Evolutionary conservation across 352 stramenopile genomes (phyloP).

Genomic region (Thraustochytrium striatum): DNA sequence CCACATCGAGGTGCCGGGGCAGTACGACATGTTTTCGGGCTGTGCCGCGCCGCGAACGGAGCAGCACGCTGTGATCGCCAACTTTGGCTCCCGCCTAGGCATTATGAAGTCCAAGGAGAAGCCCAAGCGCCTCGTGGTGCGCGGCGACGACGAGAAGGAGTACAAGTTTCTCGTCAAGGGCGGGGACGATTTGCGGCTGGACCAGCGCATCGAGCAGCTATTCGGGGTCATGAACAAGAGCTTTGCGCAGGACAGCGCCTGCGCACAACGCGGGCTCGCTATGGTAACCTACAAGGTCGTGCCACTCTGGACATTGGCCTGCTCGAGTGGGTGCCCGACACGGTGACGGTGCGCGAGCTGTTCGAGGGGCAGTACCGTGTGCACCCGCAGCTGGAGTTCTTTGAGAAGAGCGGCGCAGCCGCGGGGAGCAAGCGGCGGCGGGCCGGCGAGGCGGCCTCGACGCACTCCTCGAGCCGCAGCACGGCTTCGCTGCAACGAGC

Average conservation of each 20-base stretch:
- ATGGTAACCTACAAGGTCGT: slow-evolving; percentile 96
- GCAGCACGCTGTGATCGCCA: slow-evolving; percentile 62
- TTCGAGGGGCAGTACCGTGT: slow-evolving; percentile 63
- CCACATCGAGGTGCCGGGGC: slow-evolving; percentile 68
- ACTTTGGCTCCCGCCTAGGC: slow-evolving; percentile 67
- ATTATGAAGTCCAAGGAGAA: slow-evolving; percentile 75
- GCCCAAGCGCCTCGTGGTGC: slow-evolving; percentile 71
- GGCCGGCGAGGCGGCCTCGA: too few species aligned
- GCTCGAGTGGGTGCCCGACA: slow-evolving; percentile 90
- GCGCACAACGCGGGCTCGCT: slow-evolving; percentile 67
- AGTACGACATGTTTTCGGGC: slow-evolving; percentile 64
- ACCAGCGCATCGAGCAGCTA: slow-evolving; percentile 83
- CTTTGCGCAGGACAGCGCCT: slow-evolving; percentile 66
- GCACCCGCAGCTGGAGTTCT: slow-evolving; percentile 18
- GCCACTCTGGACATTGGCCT: slow-evolving; percentile 91
- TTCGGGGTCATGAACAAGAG: slow-evolving; percentile 85
- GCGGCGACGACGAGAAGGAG: slow-evolving; percentile 70
- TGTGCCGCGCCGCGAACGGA: not conserved
- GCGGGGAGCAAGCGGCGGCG: too few species aligned
- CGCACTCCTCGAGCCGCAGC: too few species aligned
- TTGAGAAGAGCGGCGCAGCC: not conserved
- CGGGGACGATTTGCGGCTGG: slow-evolving; percentile 79
- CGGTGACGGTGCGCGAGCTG: slow-evolving; percentile 68
- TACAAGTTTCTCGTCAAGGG: slow-evolving; percentile 82
- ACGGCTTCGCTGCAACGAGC: too few species aligned